Conservation (phyloP, 306 rosid genomes). For the Gastrolobium villosum region DNA sequence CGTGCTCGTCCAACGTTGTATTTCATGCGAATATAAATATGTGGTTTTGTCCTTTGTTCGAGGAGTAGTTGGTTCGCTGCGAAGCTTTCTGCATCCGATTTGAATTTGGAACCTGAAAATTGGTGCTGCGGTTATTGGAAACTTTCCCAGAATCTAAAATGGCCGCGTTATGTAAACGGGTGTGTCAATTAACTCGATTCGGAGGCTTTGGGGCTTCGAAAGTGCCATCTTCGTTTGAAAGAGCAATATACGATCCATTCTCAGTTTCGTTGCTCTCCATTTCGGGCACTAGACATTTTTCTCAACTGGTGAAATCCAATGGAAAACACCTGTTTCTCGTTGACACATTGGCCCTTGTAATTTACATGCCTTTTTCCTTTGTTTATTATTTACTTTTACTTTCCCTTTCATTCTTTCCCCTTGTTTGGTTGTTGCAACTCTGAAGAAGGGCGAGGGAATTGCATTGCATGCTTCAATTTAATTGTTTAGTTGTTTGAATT, state of each 20-base stretch:
- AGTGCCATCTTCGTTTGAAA: slow-evolving; percentile 28
- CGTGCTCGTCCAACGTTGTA: neutral
- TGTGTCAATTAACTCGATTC: slow-evolving; percentile 52
- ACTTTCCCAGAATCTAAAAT: slow-evolving; percentile 48
- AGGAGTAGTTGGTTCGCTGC: slow-evolving; percentile 25
- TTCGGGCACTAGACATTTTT: slow-evolving; percentile 51
- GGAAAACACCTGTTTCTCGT: slow-evolving; percentile 82
- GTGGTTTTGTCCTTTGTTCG: neutral
- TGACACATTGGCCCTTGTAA: slow-evolving; percentile 92
- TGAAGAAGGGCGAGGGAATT: neutral
- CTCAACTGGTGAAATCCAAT: slow-evolving; percentile 72
- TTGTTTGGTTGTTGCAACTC: neutral
- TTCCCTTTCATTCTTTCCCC: neutral
- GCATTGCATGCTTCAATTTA: neutral
- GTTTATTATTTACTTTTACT: neutral
- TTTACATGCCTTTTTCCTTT: slow-evolving; percentile 18
- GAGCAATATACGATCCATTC: slow-evolving; percentile 45
- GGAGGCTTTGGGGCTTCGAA: slow-evolving; percentile 52
- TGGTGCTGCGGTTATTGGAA: neutral
- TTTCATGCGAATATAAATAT: neutral
- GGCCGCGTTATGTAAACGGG: slow-evolving; percentile 72
- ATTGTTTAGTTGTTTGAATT: slow-evolving; percentile 1
- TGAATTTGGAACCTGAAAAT: slow-evolving; percentile 3
- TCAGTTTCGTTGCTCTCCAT: slow-evolving; percentile 25
- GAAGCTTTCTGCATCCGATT: slow-evolving; percentile 24